Evolutionary conservation across 2,329 filamentous ascomycete species (phyloP).

Genomic region (Exserohilum rostratum): DNA sequence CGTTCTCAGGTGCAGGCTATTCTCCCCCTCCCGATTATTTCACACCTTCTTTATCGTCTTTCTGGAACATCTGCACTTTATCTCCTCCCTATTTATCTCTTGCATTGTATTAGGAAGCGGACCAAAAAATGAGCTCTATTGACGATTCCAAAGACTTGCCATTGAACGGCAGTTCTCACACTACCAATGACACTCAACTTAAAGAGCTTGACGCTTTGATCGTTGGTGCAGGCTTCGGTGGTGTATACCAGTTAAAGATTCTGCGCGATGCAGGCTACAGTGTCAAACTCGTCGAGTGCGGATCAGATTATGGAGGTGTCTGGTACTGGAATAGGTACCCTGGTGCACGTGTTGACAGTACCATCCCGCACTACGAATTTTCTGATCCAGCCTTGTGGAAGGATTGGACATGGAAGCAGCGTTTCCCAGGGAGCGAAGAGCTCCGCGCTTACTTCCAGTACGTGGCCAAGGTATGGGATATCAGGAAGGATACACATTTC

Average conservation of each 20-base stretch:
- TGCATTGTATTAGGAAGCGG: too few species aligned
- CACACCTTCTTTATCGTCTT: too few species aligned
- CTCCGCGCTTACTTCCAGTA: conserved; percentile 27
- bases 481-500: conserved; percentile 44
- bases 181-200: not conserved
- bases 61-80: too few species aligned
- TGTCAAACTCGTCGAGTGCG: conserved; percentile 30
- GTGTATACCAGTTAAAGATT: conserved; percentile 34
- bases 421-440: conserved; percentile 29
- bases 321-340: conserved; percentile 42
- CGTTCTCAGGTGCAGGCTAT: too few species aligned
- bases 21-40: too few species aligned
- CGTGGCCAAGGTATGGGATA: conserved; percentile 26
- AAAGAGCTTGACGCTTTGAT: conserved; percentile 32
- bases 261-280: conserved; percentile 33
- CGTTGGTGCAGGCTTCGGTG: conserved; percentile 38
- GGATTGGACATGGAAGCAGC: conserved; percentile 26
- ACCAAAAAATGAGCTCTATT: too few species aligned
- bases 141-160: too few species aligned
- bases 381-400: conserved; percentile 26
- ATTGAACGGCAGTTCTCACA: too few species aligned
- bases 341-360: conserved; percentile 34
- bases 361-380: conserved; percentile 30
- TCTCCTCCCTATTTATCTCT: too few species aligned
- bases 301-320: conserved; percentile 26